Percentiles rank a stretch among this genome's conserved stretches.
phyloP scores from a whole-genome alignment of 139 green algal genomes.

The Dunaliella primolecta region DNA sequence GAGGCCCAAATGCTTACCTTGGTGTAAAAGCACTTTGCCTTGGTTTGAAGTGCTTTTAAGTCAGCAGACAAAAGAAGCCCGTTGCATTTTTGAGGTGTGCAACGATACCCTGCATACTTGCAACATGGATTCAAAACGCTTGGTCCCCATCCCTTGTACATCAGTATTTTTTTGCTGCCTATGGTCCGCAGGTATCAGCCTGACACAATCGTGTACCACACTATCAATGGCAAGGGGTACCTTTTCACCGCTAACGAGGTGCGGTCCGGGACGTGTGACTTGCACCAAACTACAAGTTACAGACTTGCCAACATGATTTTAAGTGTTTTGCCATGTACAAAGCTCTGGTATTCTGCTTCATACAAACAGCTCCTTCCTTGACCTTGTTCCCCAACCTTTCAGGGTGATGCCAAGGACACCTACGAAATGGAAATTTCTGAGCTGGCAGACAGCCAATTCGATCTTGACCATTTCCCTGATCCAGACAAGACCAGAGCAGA shows the following conservation, averaged over 20 bases:
- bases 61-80: neutral
- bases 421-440: neutral
- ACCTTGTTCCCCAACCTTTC: neutral
- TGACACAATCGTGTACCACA: constrained; percentile 22
- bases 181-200: neutral
- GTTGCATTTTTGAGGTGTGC: neutral
- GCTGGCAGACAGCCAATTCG: neutral
- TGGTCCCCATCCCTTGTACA: too few relatives aligned
- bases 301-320: neutral
- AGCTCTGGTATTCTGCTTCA: neutral
- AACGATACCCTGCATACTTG: neutral
- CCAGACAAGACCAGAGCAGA: neutral
- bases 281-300: too few relatives aligned
- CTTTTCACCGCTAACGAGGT: constrained; percentile 26
- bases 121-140: neutral
- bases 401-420: neutral
- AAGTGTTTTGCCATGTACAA: neutral
- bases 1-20: neutral
- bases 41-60: too few relatives aligned
- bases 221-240: neutral
- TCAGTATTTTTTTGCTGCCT: neutral
- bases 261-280: neutral
- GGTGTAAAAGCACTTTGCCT: neutral
- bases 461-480: neutral
- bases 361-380: neutral